Conservation (phyloP, 139 green algal genomes). For the Tetradesmus lagerheimii region DNA sequence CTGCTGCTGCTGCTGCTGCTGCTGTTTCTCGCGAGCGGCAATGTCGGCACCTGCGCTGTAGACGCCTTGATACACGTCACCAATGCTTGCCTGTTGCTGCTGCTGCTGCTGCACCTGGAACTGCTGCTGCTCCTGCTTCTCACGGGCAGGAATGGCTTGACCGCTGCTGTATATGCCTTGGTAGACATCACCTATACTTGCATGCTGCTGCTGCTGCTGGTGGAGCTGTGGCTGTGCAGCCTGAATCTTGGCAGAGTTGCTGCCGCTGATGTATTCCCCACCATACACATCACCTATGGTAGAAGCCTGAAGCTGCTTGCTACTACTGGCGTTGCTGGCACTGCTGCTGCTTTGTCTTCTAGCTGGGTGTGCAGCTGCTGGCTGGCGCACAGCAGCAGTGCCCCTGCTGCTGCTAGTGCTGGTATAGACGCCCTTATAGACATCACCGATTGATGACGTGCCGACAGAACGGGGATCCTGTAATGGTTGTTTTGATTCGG, state of each 20-base stretch:
- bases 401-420: neutral
- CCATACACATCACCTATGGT: neutral
- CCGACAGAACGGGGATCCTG: neutral
- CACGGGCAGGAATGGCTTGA: neutral
- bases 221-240: neutral
- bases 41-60: neutral
- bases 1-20: slow-evolving; percentile 6
- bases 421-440: neutral
- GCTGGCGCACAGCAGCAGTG: neutral
- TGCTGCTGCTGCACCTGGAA: neutral
- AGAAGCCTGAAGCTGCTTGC: neutral
- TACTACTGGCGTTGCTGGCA: neutral
- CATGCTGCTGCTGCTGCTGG: neutral
- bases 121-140: slow-evolving; percentile 2
- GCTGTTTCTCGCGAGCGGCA: neutral
- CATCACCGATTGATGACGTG: neutral
- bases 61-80: neutral
- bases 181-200: neutral
- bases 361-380: neutral
- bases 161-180: neutral
- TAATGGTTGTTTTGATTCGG: neutral
- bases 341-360: neutral
- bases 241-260: neutral
- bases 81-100: neutral
- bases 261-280: neutral